These are phyloP conservation scores for Synchytrium microbalum DNA, from an alignment of 371 early-diverging fungal genomes.

Conservation along the genomic window DNA sequence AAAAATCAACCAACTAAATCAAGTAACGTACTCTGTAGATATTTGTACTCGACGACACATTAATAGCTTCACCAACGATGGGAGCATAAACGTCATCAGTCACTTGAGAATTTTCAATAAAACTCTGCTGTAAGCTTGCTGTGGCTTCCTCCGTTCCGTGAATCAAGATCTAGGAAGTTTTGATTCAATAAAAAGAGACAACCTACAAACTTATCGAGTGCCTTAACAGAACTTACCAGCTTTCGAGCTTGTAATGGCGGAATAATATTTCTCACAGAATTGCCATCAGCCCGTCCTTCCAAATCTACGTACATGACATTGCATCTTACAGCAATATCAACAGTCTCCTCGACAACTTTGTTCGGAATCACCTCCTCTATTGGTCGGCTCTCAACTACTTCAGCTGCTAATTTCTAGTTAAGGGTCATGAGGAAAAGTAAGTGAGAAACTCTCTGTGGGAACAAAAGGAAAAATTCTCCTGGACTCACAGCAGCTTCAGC, in stretches of 20 bases:
- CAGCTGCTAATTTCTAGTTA: slow-evolving; percentile 20
- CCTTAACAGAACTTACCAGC: slow-evolving; percentile 45
- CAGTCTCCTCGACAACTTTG: slow-evolving; percentile 57
- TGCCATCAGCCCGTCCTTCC: slow-evolving; percentile 84
- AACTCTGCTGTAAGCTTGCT: slow-evolving; percentile 21
- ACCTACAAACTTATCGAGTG: background rate
- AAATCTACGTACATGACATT: slow-evolving; percentile 75
- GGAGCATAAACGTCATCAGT: background rate
- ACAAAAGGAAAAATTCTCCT: too few species aligned
- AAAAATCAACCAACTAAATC: too few species aligned
- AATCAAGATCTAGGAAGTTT: slow-evolving; percentile 58
- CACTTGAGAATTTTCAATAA: background rate
- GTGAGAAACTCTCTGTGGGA: too few species aligned
- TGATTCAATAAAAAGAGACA: too few species aligned
- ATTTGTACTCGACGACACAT: background rate
- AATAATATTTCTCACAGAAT: slow-evolving; percentile 76
- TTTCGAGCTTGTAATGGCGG: slow-evolving; percentile 77
- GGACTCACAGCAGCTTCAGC: background rate
- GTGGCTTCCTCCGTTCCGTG: slow-evolving; percentile 70
- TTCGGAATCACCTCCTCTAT: slow-evolving; percentile 47
- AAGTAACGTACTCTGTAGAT: slow-evolving; percentile 1
- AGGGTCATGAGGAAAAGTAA: slow-evolving; percentile 5
- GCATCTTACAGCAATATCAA: slow-evolving; percentile 58
- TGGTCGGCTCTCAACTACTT: slow-evolving; percentile 7
- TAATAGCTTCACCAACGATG: background rate